Conservation (phyloP, 2,329 filamentous ascomycete species). For the Didymella segeticola region DNA sequence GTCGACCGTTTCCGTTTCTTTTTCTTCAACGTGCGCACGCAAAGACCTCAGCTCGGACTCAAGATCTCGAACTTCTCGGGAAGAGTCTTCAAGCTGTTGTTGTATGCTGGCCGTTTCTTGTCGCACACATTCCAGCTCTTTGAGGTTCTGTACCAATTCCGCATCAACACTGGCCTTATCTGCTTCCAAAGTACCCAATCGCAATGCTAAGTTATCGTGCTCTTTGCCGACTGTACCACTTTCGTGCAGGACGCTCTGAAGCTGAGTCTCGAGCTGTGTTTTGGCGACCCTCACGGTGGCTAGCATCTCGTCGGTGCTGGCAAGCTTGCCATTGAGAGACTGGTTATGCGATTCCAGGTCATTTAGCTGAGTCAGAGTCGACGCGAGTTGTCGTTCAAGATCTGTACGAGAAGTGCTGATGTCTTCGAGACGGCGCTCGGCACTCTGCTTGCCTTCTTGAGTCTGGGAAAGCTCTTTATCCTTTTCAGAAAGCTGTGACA, state of each 20-base stretch:
- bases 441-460: not conserved
- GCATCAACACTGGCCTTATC: conserved; percentile 10
- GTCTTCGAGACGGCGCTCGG: not conserved
- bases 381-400: conserved; percentile 12
- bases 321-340: not conserved
- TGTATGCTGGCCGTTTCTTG: conserved; percentile 8
- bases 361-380: not conserved
- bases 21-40: conserved; percentile 20
- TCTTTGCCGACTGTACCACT: conserved; percentile 9
- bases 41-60: conserved; percentile 25
- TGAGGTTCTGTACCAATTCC: conserved; percentile 2
- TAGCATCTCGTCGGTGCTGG: not conserved
- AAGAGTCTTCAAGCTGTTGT: conserved; percentile 16
- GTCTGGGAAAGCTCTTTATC: conserved; percentile 12
- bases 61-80: conserved; percentile 15
- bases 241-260: conserved; percentile 6
- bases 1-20: conserved; percentile 27
- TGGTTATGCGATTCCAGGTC: conserved; percentile 1
- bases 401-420: conserved; percentile 1
- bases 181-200: conserved; percentile 12
- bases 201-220: conserved; percentile 2
- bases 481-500: conserved; percentile 21
- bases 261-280: conserved; percentile 2
- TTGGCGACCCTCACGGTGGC: not conserved
- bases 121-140: conserved; percentile 12